A percentile compares a stretch with the other conserved stretches of the same genome.
Conservation (phyloP, 2,329 filamentous ascomycete species). For the Epichloe glyceriae region DNA sequence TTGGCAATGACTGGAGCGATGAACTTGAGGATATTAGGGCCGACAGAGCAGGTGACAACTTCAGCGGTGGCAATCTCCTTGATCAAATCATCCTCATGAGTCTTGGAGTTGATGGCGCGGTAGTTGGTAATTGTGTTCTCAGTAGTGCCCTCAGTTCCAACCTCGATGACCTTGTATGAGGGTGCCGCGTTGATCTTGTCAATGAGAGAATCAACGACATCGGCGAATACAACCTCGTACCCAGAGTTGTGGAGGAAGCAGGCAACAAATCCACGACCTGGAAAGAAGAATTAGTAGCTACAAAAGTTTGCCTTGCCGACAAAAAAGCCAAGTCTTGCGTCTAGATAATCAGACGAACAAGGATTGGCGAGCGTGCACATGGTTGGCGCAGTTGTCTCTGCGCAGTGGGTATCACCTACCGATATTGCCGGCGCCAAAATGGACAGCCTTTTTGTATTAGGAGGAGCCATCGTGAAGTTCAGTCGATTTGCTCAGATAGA, state of each 20-base stretch:
- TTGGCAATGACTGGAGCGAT: constrained; percentile 93
- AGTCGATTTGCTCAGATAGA: background rate
- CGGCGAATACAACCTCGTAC: constrained; percentile 92
- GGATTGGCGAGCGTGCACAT: background rate
- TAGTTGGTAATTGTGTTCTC: constrained; percentile 86
- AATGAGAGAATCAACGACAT: constrained; percentile 79
- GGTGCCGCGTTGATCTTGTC: constrained; percentile 60
- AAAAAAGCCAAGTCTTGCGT: too few species aligned
- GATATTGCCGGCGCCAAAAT: constrained; percentile 81
- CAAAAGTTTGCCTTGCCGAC: background rate
- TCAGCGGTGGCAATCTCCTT: constrained; percentile 79
- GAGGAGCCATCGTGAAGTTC: constrained; percentile 25
- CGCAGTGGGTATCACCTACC: constrained; percentile 30
- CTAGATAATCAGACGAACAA: background rate
- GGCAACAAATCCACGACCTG: constrained; percentile 67
- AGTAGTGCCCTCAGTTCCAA: constrained; percentile 69
- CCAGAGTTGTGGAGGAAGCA: constrained; percentile 90
- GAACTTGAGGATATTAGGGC: constrained; percentile 90
- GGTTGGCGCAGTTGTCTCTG: background rate
- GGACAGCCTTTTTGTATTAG: constrained; percentile 52
- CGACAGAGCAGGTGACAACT: constrained; percentile 91
- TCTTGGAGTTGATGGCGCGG: constrained; percentile 90
- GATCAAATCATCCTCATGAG: constrained; percentile 67
- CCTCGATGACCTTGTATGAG: constrained; percentile 86
- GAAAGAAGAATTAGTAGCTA: constrained; percentile 6